phyloP scores from a whole-genome alignment of 148 eudicot genomes.

The Rhododendron kiyosumense region DNA sequence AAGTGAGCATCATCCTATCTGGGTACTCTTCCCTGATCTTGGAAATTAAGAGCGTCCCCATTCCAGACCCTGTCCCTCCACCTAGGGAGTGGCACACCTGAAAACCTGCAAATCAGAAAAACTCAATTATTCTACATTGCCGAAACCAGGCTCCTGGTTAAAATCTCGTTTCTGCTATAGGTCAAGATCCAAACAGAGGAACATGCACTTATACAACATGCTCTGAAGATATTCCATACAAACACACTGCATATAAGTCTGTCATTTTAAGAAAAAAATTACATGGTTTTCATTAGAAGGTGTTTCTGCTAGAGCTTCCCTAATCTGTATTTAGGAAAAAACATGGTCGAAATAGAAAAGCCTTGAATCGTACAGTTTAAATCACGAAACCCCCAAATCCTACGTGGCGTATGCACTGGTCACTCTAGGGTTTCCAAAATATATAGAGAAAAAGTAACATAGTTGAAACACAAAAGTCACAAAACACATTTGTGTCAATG shows the following conservation, averaged over 20 bases:
- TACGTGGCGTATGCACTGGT: not conserved
- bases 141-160: not conserved
- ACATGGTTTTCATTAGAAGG: not conserved
- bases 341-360: too few relatives aligned
- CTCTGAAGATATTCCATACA: not conserved
- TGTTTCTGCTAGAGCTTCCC: not conserved
- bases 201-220: not conserved
- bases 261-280: too few relatives aligned
- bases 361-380: too few relatives aligned
- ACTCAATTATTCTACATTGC: not conserved
- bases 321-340: too few relatives aligned
- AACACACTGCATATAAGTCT: not conserved
- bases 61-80: conserved; percentile 75
- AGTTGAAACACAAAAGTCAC: not conserved
- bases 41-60: conserved; percentile 69
- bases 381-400: not conserved
- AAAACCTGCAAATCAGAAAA: conserved; percentile 40
- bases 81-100: conserved; percentile 75
- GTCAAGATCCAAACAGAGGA: not conserved
- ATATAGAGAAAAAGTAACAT: not conserved
- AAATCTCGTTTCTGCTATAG: not conserved
- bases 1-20: conserved; percentile 75
- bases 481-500: not conserved
- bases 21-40: conserved; percentile 80
- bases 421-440: not conserved